Evolutionary conservation across 2,329 filamentous ascomycete genomes (phyloP), one percentile per base, ranked within the genome.

Genomic region (Elsinoe necatrix): DNA sequence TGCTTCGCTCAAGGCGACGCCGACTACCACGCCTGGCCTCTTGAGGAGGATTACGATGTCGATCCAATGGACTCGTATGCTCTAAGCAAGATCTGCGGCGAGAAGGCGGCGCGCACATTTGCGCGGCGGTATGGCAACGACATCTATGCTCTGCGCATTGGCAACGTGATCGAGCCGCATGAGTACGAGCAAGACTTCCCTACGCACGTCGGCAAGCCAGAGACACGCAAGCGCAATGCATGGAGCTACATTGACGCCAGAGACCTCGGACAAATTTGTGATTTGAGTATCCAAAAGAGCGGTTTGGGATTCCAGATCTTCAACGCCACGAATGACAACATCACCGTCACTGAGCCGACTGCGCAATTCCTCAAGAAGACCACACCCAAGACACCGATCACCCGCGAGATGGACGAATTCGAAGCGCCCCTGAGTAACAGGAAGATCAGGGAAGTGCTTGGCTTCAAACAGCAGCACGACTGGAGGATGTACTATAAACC

Each of bases 201-300:
- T 0, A 68, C 64, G 2, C 79, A 79, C 60, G 72, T 83, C 25
- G 68, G 69, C 18, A 63, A 78, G 25, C 80, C 81, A 0, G 71
- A 72, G 59, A 71, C 70, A 1, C 72, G 80, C 55, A 80, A 79
- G 63, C 70, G 76, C 0, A 82, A 84, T 64, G 81, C 78, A 0
- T 85, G 81, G 81, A 77, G 74, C 20, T 85, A 85, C 64, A 81
- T 81, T 20, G 82, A 85, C 64, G 79, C 80, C 0, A 67, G 81
- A 3, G 82, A 85, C 62, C 65, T 85, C 2, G 82, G 80, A 0
- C 78, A 81, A 66, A 84, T 85, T 57, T 83, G 79, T 63, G 71
- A 83, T 60, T 63, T 79, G 7, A 75, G 72, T 16, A 72, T 84
- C 3, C 61, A 74, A 59, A 79, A 76, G 61, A 73, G 75, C 63